Percentiles rank a stretch among this genome's conserved stretches.
These are phyloP conservation scores for Myxozyma sirexii DNA, from an alignment of 805 yeast species.

Conservation along the genomic window DNA sequence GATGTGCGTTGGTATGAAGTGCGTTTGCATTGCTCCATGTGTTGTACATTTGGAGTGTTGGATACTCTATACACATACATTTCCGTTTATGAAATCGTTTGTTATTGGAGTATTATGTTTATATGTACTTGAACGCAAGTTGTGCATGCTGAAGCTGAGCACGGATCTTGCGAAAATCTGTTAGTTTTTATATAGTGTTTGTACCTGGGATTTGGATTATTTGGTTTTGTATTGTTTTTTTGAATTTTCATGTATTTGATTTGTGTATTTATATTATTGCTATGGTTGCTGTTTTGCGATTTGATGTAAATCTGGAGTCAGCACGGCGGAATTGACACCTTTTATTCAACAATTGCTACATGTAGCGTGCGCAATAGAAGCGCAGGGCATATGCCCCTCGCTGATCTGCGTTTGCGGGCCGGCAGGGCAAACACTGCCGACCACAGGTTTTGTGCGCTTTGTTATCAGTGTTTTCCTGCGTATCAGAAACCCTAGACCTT, in stretches of 20 bases:
- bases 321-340: too few relatives aligned
- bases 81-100: neutral
- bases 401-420: too few relatives aligned
- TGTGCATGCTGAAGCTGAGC: too few relatives aligned
- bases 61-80: neutral
- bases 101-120: neutral
- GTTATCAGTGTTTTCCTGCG: neutral
- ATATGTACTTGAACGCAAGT: neutral
- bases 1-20: neutral
- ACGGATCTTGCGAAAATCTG: too few relatives aligned
- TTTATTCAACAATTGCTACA: too few relatives aligned
- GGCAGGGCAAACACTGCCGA: too few relatives aligned
- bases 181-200: neutral
- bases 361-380: too few relatives aligned
- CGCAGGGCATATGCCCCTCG: too few relatives aligned
- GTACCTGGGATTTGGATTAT: neutral
- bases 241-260: neutral
- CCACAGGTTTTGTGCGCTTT: neutral
- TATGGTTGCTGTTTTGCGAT: too few relatives aligned
- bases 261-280: neutral
- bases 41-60: too few relatives aligned
- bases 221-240: neutral
- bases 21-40: neutral
- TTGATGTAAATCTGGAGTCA: too few relatives aligned
- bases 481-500: constrained; percentile 12